Conservation (phyloP, 108 stramenopile species). For the Aurantiochytrium sp. region DNA sequence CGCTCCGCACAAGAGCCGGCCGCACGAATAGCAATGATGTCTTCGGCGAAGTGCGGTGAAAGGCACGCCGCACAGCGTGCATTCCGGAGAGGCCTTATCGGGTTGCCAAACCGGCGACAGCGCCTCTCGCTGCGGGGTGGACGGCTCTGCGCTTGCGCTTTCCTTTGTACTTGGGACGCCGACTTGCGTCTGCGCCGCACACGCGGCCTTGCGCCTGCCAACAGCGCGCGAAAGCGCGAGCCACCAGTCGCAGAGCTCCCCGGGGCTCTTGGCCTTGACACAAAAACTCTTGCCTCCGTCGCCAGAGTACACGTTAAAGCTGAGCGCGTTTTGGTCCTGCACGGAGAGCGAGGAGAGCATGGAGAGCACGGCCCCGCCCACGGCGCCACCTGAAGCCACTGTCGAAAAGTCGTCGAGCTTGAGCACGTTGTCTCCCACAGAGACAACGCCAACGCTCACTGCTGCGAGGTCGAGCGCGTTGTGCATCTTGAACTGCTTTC, state of each 20-base stretch:
- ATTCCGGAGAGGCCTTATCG: background rate
- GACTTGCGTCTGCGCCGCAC: too few relatives aligned
- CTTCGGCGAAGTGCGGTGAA: background rate
- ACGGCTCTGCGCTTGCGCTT: too few relatives aligned
- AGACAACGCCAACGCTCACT: background rate
- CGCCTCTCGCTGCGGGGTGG: too few relatives aligned
- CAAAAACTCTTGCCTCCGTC: background rate
- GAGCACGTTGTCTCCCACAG: background rate
- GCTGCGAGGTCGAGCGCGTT: background rate
- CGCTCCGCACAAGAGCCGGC: background rate
- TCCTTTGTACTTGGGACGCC: too few relatives aligned
- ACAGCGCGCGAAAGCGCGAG: background rate
- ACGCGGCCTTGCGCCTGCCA: background rate
- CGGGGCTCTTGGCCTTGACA: background rate
- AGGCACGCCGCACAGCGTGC: background rate
- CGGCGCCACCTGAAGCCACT: background rate
- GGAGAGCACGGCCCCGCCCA: background rate
- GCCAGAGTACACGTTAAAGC: background rate
- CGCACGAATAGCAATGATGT: background rate
- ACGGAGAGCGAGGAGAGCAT: background rate
- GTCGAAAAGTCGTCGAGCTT: background rate
- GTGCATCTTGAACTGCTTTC: background rate
- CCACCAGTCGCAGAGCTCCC: constrained; percentile 24
- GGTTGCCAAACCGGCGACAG: constrained; percentile 13
- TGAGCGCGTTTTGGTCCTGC: background rate